Evolutionary conservation across 176 grass and related monocot species (phyloP).

Genomic region (Ananas comosus): DNA sequence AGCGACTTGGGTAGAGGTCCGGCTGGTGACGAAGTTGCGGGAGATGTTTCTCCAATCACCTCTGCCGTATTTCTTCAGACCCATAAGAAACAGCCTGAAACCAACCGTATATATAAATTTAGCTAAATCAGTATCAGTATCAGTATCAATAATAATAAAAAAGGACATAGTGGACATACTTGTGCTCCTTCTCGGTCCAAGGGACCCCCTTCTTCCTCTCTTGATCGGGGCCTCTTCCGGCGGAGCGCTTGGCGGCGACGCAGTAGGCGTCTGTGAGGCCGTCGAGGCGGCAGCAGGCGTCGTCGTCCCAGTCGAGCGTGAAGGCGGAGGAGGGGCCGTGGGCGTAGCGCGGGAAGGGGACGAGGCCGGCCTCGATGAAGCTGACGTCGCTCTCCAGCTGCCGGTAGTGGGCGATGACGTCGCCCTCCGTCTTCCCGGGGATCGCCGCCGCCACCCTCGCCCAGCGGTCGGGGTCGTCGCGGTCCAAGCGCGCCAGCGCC

Average conservation of each 20-base stretch:
- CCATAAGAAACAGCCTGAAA: slow-evolving; percentile 79
- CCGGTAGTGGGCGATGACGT: slow-evolving; percentile 51
- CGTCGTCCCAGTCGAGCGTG: slow-evolving; percentile 56
- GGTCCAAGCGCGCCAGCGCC: slow-evolving; percentile 53
- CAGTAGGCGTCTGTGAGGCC: slow-evolving; percentile 57
- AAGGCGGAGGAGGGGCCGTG: slow-evolving; percentile 24
- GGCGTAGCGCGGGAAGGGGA: slow-evolving; percentile 61
- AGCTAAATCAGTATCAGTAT: no score
- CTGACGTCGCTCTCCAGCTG: slow-evolving; percentile 71
- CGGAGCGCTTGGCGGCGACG: slow-evolving; percentile 44
- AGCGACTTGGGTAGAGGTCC: slow-evolving; percentile 91
- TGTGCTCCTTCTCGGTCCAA: slow-evolving; percentile 98
- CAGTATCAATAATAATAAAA: no score
- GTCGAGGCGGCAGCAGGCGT: slow-evolving; percentile 9
- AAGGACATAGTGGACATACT: slow-evolving; percentile 47
- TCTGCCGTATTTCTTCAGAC: slow-evolving; percentile 78
- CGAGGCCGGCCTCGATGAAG: slow-evolving; percentile 67
- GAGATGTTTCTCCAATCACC: slow-evolving; percentile 99
- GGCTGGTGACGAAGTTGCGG: slow-evolving; percentile 78
- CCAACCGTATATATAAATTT: no score
- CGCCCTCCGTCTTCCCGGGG: slow-evolving; percentile 40
- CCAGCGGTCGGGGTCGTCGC: slow-evolving; percentile 63
- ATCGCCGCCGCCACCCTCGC: slow-evolving; percentile 46
- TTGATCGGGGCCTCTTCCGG: slow-evolving; percentile 42
- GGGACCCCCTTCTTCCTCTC: slow-evolving; percentile 98